These are phyloP conservation scores for Dalbergia cochinchinensis DNA, from an alignment of 306 rosid species.

Conservation along the genomic window DNA sequence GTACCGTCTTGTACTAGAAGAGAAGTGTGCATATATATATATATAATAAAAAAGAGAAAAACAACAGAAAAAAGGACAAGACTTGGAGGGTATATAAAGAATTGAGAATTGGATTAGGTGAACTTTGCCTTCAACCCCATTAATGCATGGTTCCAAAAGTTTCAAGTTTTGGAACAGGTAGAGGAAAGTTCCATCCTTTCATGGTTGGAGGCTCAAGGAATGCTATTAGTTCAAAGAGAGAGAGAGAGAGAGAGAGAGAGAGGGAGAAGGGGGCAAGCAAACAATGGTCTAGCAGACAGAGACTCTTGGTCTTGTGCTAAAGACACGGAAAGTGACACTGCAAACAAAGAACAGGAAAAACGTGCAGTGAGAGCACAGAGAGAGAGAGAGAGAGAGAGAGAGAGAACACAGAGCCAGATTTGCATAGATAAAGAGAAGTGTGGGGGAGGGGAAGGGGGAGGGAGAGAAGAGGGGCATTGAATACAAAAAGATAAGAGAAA, in stretches of 20 bases:
- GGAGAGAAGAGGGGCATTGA: conserved; percentile 20
- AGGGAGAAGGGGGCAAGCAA: conserved; percentile 22
- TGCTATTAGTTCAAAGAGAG: conserved; percentile 39
- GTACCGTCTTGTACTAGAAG: conserved; percentile 20
- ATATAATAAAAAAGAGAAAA: background rate
- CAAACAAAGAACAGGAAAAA: conserved; percentile 54
- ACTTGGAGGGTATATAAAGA: conserved; percentile 40
- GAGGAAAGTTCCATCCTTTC: conserved; percentile 43
- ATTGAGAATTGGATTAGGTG: conserved; percentile 63
- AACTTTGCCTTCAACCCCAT: conserved; percentile 56
- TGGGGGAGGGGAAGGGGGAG: conserved; percentile 8
- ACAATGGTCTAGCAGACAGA: conserved; percentile 48
- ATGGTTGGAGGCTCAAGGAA: conserved; percentile 34
- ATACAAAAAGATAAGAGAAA: conserved; percentile 11
- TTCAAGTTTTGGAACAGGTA: conserved; percentile 34
- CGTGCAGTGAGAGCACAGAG: conserved; percentile 39
- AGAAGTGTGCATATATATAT: background rate
- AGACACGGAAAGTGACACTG: conserved; percentile 49
- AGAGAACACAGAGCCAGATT: conserved; percentile 37
- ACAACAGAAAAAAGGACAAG: background rate
- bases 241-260: conserved; percentile 51
- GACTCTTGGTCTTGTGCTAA: conserved; percentile 40
- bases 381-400: background rate
- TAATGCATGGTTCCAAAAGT: conserved; percentile 36
- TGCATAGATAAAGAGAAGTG: conserved; percentile 42